Evolutionary conservation across 2,329 filamentous ascomycete species (phyloP), one percentile per base, ranked within the genome.

Genomic region (Gremmenia infestans): DNA sequence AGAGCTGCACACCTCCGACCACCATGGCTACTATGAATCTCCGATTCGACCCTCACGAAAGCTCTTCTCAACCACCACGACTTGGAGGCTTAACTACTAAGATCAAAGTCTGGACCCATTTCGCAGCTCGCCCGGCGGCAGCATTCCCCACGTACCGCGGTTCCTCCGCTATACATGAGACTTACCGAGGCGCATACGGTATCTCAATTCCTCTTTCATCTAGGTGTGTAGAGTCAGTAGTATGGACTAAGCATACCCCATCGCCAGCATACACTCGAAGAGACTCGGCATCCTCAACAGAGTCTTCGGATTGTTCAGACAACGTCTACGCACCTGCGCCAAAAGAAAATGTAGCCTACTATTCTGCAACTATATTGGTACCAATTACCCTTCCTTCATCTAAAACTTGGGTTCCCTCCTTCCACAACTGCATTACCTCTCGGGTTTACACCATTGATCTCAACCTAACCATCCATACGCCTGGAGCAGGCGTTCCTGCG

Each of bases 361-460:
- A 86, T 71, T 84, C 81, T 2, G 77, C 85, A 6, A 75, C 75
- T n/a, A 72, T 89, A 37, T 67, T 86, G 2, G 79, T 88, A 2
- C 86, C 86, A 0, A 73, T 89, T 64, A 78, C 78, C 0, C 75
- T 88, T 0, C 85, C 86, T 0, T 65, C 67, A n/a, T 74, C 73
- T 59, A 87, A 85, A 63, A 73, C 78, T 25, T 87, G 87, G 67
- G 72, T 87, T 19, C 87, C 86, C 1, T 86, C 85, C 2, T 90
- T 89, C 72, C 83, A 88, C 72, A 78, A 80, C 40, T 90, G 86
- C 68, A 77, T 89, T 52, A 73, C 83, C 46, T 83, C 81, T n/a
- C 78, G 87, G 52, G 72, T 77, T 17, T 89, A 90, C 68, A 70
- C 74, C 4, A 76, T 90, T 14, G 79, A 83, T 52, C 71, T 89